Evolutionary conservation across 2,329 filamentous ascomycete species (phyloP), one percentile per base, ranked within the genome.

Genomic region (Hypoxylon sp.): DNA sequence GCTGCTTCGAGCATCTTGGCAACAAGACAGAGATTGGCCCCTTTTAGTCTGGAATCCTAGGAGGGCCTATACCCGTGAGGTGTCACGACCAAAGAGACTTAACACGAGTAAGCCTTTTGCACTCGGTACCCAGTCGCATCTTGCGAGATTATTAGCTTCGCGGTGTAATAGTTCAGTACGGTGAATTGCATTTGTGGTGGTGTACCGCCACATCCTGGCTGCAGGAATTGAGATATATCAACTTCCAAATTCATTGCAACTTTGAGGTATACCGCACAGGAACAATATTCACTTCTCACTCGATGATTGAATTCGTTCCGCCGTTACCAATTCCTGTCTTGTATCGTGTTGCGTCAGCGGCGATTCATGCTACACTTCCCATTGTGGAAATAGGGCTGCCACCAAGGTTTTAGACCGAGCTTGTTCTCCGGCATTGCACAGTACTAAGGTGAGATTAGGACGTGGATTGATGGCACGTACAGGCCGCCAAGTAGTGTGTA

Each of bases 1-100:
- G 77, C 14, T 82, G 80, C 71, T 81, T 77, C 63, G 71, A 71
- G 33, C 72, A 75, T 30, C 53, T 73, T 9, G 80, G 79, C n/a
- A 80, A 78, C 71, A 77, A 76, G 70, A 76, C 77, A 28, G 67
- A 72, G 57, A 71, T 51, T 16, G 74, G 73, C 2, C 73, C 74
- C 18, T 74, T 74, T 38, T 72, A 70, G 51, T 16, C 18, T 14
- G 2, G 32, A 26, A 16, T 9, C 32, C 16, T 2, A 20, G 9
- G 14, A 44, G 20, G 36, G 4, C 18, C 14, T 18, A 33, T 18
- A 38, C 32, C 5, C 50, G 36, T 11, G 30, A 24, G 4, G 7
- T 3, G 30, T 40, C 28, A 30, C 3, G 28, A 62, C 33, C 57
- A 51, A 59, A 33, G 32, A 4, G 38, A 63, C 7, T 22, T 4